Conservation (phyloP, 495 filamentous ascomycete genomes). For the Xylaria acuta region DNA sequence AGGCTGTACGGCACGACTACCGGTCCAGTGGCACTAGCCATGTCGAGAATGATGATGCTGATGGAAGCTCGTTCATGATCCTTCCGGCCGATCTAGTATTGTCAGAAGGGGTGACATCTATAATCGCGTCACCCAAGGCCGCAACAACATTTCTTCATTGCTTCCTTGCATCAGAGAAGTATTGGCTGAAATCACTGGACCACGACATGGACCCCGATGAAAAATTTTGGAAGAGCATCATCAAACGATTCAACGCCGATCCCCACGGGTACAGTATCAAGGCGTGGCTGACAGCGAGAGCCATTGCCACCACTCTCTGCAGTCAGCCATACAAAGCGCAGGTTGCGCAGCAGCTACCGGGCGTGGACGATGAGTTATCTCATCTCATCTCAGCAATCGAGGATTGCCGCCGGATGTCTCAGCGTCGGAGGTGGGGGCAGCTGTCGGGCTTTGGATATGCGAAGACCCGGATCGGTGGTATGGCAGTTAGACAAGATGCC, state of each 20-base stretch:
- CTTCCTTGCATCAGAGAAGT: constrained; percentile 1
- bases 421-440: not conserved
- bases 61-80: not conserved
- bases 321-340: not conserved
- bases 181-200: constrained; percentile 5
- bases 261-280: not conserved
- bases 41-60: not conserved
- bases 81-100: not conserved
- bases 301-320: constrained; percentile 3
- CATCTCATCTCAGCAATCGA: not conserved
- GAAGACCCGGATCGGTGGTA: not conserved
- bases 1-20: not conserved
- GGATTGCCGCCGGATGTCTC: constrained; percentile 2
- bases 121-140: not conserved
- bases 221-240: not conserved
- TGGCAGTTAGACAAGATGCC: too few relatives aligned
- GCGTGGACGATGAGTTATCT: not conserved
- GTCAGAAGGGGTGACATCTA: not conserved
- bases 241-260: not conserved
- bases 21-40: not conserved
- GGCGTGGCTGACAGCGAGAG: not conserved
- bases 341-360: not conserved
- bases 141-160: not conserved
- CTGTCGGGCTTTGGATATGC: not conserved
- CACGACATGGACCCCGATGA: constrained; percentile 3